Conservation (phyloP, 2,329 filamentous ascomycete genomes). For the Leptographium galeiforme region DNA sequence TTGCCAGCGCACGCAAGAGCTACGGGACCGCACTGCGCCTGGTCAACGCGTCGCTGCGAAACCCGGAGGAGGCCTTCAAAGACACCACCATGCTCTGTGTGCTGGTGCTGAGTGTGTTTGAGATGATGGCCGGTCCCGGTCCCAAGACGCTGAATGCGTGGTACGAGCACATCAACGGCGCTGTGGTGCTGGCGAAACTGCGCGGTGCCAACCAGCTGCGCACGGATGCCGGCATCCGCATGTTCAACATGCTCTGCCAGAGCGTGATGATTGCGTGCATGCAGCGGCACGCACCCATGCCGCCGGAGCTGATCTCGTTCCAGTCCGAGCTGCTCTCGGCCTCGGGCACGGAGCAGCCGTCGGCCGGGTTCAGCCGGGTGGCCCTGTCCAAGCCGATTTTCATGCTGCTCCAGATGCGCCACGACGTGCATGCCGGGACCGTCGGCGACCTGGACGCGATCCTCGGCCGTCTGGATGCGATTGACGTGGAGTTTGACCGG, state of each 20-base stretch:
- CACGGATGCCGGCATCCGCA: slow-evolving; percentile 30
- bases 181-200: slow-evolving; percentile 34
- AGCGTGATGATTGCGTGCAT: slow-evolving; percentile 38
- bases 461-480: slow-evolving; percentile 23
- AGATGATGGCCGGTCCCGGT: slow-evolving; percentile 35
- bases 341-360: slow-evolving; percentile 21
- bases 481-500: slow-evolving; percentile 29
- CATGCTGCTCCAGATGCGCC: slow-evolving; percentile 30
- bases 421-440: slow-evolving; percentile 26
- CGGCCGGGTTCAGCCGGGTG: slow-evolving; percentile 20
- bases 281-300: slow-evolving; percentile 34
- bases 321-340: slow-evolving; percentile 25
- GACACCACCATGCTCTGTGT: slow-evolving; percentile 40
- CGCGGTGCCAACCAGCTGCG: slow-evolving; percentile 33
- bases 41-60: slow-evolving; percentile 34
- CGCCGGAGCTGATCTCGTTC: slow-evolving; percentile 31
- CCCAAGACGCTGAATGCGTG: slow-evolving; percentile 34
- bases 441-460: slow-evolving; percentile 26
- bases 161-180: slow-evolving; percentile 39
- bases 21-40: slow-evolving; percentile 38
- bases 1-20: slow-evolving; percentile 33
- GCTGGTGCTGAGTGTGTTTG: slow-evolving; percentile 40
- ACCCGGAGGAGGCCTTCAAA: slow-evolving; percentile 28
- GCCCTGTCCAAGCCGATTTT: slow-evolving; percentile 30
- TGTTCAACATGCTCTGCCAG: slow-evolving; percentile 41